Conservation (phyloP, 208 protist species). For the Leishmania amazonensis region DNA sequence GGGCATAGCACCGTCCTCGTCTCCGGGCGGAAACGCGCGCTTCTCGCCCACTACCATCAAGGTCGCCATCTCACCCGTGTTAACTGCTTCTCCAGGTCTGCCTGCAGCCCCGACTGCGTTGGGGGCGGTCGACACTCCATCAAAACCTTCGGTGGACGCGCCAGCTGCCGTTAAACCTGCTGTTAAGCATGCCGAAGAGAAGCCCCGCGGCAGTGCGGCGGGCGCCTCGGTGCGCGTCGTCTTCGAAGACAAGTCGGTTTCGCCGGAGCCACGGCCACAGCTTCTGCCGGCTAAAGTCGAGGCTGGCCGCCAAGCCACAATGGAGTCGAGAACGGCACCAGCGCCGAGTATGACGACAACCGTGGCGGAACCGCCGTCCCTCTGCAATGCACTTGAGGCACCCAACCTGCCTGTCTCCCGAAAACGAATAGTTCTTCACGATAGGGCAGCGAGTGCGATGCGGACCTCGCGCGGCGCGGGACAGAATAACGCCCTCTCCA, state of each 20-base stretch:
- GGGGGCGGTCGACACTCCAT: neutral
- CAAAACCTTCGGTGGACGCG: neutral
- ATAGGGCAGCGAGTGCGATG: slow-evolving; percentile 5
- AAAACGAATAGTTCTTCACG: neutral
- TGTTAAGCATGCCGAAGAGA: neutral
- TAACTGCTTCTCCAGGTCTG: neutral
- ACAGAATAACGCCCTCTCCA: neutral
- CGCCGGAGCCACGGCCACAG: neutral
- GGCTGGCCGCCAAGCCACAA: neutral
- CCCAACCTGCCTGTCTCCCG: neutral
- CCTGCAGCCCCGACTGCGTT: neutral
- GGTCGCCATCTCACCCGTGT: neutral
- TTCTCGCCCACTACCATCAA: too few relatives aligned
- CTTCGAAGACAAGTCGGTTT: neutral
- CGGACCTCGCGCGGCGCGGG: neutral
- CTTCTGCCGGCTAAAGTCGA: neutral
- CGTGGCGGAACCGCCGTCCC: neutral
- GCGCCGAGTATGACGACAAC: neutral
- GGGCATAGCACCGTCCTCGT: neutral
- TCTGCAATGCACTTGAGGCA: neutral
- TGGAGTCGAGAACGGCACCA: neutral
- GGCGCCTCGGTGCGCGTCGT: neutral
- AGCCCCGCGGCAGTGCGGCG: neutral
- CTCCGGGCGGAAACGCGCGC: neutral
- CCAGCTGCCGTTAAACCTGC: neutral